Evolutionary conservation across 768 basidiomycete species (phyloP), one percentile per base, ranked within the genome.

Genomic region (Dictyophora rubrovolvata): DNA sequence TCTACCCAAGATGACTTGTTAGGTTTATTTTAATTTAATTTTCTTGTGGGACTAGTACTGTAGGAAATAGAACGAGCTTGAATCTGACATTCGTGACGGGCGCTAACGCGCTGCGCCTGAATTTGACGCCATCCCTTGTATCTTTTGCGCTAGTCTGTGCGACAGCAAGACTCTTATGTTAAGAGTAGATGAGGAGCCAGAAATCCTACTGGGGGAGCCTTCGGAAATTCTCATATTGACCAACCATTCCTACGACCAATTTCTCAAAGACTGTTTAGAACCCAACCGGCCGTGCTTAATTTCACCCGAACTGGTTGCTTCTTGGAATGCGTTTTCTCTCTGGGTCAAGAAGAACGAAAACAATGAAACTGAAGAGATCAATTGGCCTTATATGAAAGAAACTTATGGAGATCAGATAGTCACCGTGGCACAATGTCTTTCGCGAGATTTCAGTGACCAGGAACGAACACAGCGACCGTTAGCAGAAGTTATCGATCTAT

Each of bases 1-100:
- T 54, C 68, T 42, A 2, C 72, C 9, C 71, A 78, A 66, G 81
- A 82, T 37, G 82, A 83, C 66, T 64, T 81, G 62, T 68, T 83
- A 60, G 82, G 81, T 16, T 67, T 83, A 66, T 83, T 83, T 62
- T 81, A 71, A 53, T 33, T n/a, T 42, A n/a, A 42, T 42, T 42
- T 42, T 42, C 42, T 42, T 42, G 42, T 42, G 12, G n/a, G 42
- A 42, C n/a, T 42, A 42, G 42, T 42, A 54, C 9, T 37, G n/a
- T 34, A 20, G 53, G 10, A 42, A 42, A 42, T 42, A 42, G 11
- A 28, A 28, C 28, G 28, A 28, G 28, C 7, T 28, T 28, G 28
- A 28, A 28, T 28, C 7, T 7, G 28, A 28, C 28, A 28, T 7
- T 28, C 28, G 28, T 28, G 7, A 28, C 28, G 7, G 28, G 28